Evolutionary conservation across 352 stramenopile genomes (phyloP).

Genomic region (Phytopythium sindhum): DNA sequence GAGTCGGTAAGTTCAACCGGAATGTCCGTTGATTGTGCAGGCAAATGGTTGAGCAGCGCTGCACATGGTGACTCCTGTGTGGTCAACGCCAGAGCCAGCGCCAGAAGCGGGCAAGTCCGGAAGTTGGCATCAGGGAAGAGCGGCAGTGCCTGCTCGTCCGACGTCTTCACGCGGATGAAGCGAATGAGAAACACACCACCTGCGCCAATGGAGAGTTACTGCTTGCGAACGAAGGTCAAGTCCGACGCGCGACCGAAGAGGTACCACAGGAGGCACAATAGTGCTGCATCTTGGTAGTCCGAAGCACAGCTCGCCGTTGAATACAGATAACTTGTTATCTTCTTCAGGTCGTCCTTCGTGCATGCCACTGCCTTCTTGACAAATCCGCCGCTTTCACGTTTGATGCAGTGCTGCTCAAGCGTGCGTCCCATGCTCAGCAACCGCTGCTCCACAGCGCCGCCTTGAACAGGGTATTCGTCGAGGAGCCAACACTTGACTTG

Average conservation of each 20-base stretch:
- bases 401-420: neutral
- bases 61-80: neutral
- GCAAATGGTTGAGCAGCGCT: neutral
- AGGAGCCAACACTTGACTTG: too few relatives aligned
- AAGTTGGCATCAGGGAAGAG: neutral
- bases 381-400: neutral
- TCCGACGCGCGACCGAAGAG: neutral
- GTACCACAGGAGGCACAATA: neutral
- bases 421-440: neutral
- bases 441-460: too few relatives aligned
- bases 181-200: neutral
- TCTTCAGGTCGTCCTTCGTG: neutral
- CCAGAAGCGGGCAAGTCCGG: neutral
- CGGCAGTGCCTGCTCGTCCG: neutral
- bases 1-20: neutral
- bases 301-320: neutral
- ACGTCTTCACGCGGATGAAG: neutral
- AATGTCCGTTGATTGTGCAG: neutral
- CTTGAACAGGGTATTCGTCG: too few relatives aligned
- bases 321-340: neutral
- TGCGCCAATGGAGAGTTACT: neutral
- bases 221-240: neutral
- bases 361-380: neutral
- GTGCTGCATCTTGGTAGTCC: neutral
- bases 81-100: neutral